A percentile compares a stretch with the other conserved stretches of the same genome.
phyloP scores from a whole-genome alignment of 2,329 filamentous ascomycete genomes.

The Botrytis medusae region DNA sequence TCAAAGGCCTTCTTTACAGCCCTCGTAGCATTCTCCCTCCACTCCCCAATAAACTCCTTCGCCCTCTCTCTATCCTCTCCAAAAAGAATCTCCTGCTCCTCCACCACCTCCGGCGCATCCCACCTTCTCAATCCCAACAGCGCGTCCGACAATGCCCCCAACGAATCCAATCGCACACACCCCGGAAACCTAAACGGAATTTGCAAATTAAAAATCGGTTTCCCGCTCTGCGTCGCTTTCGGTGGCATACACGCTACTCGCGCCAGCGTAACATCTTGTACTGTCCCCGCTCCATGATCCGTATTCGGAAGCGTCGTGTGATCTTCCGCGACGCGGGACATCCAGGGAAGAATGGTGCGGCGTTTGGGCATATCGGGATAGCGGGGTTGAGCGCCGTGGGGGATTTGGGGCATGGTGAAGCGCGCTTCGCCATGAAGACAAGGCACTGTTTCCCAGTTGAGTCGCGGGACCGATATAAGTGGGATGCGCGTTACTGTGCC shows the following conservation, averaged over 20 bases:
- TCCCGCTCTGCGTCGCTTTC: not conserved
- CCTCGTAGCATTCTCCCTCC: not conserved
- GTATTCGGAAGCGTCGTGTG: not conserved
- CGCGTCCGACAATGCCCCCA: not conserved
- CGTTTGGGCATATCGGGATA: not conserved
- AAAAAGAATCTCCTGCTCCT: not conserved
- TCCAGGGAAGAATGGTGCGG: not conserved
- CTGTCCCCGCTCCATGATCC: not conserved
- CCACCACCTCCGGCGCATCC: conserved; percentile 1
- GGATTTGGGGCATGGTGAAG: not conserved
- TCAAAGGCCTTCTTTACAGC: not conserved
- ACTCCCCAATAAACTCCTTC: not conserved
- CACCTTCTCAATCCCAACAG: not conserved
- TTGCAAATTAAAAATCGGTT: not conserved
- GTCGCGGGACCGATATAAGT: not conserved
- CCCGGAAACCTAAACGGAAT: not conserved
- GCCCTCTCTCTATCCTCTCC: not conserved
- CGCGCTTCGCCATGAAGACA: not conserved
- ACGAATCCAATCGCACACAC: not conserved
- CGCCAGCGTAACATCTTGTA: not conserved
- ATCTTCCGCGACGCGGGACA: not conserved
- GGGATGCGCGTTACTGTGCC: not conserved
- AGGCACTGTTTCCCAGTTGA: not conserved
- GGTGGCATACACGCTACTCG: not conserved
- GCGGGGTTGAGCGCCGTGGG: not conserved